These are phyloP conservation scores for Actinidia chinensis DNA, from an alignment of 179 eudicot species.

Conservation along the genomic window DNA sequence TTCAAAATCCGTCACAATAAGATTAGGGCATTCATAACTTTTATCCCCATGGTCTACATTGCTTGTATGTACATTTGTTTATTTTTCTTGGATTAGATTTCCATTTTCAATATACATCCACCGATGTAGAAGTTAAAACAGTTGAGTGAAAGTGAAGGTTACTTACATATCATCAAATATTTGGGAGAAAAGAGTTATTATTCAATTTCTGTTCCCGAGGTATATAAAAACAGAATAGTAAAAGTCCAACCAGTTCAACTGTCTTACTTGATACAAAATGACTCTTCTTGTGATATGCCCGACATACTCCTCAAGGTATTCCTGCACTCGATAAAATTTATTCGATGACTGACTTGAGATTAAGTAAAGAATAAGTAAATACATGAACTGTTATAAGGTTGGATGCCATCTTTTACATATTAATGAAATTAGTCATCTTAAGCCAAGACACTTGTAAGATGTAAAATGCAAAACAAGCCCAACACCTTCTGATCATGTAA, in stretches of 20 bases:
- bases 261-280: conserved; percentile 72
- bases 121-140: conserved; percentile 1
- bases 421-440: too few species aligned
- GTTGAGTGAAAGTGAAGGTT: not conserved
- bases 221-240: not conserved
- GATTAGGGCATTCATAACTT: not conserved
- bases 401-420: too few species aligned
- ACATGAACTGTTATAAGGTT: too few species aligned
- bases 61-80: not conserved
- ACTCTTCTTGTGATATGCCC: conserved; percentile 72
- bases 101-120: not conserved
- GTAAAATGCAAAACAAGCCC: too few species aligned
- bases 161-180: not conserved
- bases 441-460: too few species aligned
- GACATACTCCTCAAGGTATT: conserved; percentile 76
- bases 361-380: too few species aligned
- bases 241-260: not conserved
- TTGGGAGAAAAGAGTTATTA: not conserved
- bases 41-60: not conserved
- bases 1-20: not conserved
- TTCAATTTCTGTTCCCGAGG: not conserved
- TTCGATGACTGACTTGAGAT: too few species aligned
- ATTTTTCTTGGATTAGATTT: not conserved
- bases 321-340: conserved; percentile 43
- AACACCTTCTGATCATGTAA: too few species aligned